These are phyloP conservation scores for Arachnomyces sp. DNA, from an alignment of 2,329 filamentous ascomycete species.

Conservation along the genomic window DNA sequence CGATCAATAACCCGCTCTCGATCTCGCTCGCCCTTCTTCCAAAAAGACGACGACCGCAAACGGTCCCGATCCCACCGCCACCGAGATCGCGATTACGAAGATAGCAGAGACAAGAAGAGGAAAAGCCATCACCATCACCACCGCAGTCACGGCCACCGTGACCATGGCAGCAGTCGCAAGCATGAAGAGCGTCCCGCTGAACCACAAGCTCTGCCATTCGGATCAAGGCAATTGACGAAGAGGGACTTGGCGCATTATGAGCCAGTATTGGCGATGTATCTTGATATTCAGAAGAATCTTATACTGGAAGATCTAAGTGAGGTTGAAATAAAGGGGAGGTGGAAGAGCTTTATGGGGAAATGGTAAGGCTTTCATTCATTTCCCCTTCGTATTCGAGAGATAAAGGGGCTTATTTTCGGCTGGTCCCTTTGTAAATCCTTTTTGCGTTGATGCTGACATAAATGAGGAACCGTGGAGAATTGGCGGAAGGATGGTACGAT, in stretches of 20 bases:
- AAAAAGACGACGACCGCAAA: constrained; percentile 22
- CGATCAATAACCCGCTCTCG: constrained; percentile 12
- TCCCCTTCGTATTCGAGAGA: not conserved
- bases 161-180: not conserved
- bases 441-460: constrained; percentile 36
- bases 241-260: constrained; percentile 58
- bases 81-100: constrained; percentile 15
- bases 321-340: constrained; percentile 69
- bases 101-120: constrained; percentile 4
- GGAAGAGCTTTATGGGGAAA: constrained; percentile 86
- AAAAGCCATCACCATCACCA: constrained; percentile 8
- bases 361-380: constrained; percentile 51
- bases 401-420: not conserved
- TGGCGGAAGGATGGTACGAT: constrained; percentile 91
- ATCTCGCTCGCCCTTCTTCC: constrained; percentile 31
- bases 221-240: constrained; percentile 58
- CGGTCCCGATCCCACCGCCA: constrained; percentile 28
- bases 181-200: constrained; percentile 2
- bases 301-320: constrained; percentile 61
- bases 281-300: constrained; percentile 78
- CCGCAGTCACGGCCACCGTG: constrained; percentile 12
- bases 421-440: not conserved
- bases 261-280: constrained; percentile 71
- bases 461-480: constrained; percentile 68
- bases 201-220: constrained; percentile 50